phyloP scores from a whole-genome alignment of 148 eudicot genomes.

The Linanthus parryae region DNA sequence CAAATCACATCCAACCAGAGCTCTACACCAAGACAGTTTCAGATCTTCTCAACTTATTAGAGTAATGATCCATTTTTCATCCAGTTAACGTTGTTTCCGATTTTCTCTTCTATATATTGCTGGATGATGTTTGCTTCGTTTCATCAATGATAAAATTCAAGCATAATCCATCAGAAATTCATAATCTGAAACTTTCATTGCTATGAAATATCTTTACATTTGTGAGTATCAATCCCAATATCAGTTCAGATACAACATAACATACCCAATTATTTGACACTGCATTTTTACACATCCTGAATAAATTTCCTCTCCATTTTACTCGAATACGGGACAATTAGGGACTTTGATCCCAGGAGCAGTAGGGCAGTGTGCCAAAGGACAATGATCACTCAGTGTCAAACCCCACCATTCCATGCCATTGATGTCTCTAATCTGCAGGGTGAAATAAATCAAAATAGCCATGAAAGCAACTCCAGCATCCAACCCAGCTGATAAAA shows the following conservation, averaged over 20 bases:
- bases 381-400: constrained; percentile 30
- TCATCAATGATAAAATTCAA: no score
- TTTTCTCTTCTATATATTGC: no score
- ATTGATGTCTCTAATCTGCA: constrained; percentile 19
- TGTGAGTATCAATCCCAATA: no score
- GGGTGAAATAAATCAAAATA: constrained; percentile 25
- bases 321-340: constrained; percentile 25
- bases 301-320: neutral
- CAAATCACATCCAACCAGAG: constrained; percentile 65
- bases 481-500: constrained; percentile 37
- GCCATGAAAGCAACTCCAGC: constrained; percentile 44
- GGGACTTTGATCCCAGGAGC: constrained; percentile 19
- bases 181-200: no score
- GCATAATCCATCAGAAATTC: no score
- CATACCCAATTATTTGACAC: neutral
- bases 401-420: constrained; percentile 40
- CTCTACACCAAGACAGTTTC: constrained; percentile 54
- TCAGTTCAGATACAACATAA: no score
- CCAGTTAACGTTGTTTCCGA: no score
- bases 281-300: neutral
- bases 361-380: constrained; percentile 30
- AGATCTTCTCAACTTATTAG: constrained; percentile 43
- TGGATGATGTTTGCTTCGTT: no score
- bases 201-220: no score
- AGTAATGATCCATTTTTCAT: no score